A percentile compares a stretch with the other conserved stretches of the same genome.
Conservation (phyloP, 257 asterid genomes). For the Salvia splendens region DNA sequence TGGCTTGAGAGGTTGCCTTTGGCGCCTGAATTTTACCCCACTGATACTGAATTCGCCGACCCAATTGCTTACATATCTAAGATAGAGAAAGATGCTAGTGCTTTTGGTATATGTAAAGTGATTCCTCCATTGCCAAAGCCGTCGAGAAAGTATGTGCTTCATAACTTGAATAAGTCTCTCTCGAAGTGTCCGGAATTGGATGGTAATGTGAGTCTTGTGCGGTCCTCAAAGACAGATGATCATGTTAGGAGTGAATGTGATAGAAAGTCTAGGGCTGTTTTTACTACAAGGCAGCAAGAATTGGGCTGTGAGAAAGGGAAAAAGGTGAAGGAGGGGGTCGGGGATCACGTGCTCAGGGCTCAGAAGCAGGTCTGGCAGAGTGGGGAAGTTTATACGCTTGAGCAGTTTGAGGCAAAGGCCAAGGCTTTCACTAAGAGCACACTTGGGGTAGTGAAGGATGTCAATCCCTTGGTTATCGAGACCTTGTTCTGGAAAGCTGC, state of each 20-base stretch:
- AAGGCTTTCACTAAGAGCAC: conserved; percentile 72
- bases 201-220: conserved; percentile 45
- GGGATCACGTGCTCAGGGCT: conserved; percentile 43
- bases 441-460: conserved; percentile 71
- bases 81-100: conserved; percentile 94
- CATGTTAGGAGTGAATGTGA: conserved; percentile 41
- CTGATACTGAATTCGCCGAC: conserved; percentile 96
- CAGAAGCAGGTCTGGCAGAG: conserved; percentile 97
- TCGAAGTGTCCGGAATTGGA: conserved; percentile 82
- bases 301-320: conserved; percentile 70
- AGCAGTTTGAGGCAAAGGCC: conserved; percentile 88
- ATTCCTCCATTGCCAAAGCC: conserved; percentile 96
- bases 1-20: conserved; percentile 89
- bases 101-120: conserved; percentile 92
- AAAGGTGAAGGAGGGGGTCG: conserved; percentile 49
- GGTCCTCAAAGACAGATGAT: conserved; percentile 33
- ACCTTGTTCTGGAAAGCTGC: conserved; percentile 91
- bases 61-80: conserved; percentile 96
- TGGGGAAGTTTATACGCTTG: conserved; percentile 88
- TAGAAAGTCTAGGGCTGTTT: conserved; percentile 59
- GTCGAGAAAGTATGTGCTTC: conserved; percentile 75
- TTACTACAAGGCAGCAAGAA: conserved; percentile 93
- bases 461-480: conserved; percentile 73
- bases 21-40: conserved; percentile 98
- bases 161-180: conserved; percentile 82